phyloP scores from a whole-genome alignment of 2,329 filamentous ascomycete genomes.

The Monosporascus sp. region DNA sequence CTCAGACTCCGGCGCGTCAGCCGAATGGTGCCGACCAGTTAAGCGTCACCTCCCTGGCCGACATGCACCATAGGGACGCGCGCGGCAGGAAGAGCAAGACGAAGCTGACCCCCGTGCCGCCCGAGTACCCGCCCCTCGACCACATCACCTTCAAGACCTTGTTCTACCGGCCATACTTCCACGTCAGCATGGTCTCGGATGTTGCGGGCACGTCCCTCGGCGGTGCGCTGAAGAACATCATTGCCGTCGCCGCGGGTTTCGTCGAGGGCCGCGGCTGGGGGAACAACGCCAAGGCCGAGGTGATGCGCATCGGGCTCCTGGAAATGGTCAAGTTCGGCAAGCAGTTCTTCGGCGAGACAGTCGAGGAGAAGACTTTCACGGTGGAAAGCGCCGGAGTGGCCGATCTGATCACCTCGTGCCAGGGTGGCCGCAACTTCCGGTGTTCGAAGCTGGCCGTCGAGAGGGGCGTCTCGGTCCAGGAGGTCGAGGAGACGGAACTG shows the following conservation, averaged over 20 bases:
- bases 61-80: slow-evolving; percentile 63
- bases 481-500: slow-evolving; percentile 83
- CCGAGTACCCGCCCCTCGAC: slow-evolving; percentile 80
- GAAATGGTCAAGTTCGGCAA: slow-evolving; percentile 97
- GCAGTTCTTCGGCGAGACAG: slow-evolving; percentile 81
- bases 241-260: slow-evolving; percentile 90
- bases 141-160: slow-evolving; percentile 77
- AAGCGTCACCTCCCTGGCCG: slow-evolving; percentile 44
- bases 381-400: slow-evolving; percentile 93
- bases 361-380: slow-evolving; percentile 84
- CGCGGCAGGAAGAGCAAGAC: slow-evolving; percentile 63
- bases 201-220: slow-evolving; percentile 96
- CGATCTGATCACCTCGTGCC: slow-evolving; percentile 91
- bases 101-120: slow-evolving; percentile 68
- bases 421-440: slow-evolving; percentile 86
- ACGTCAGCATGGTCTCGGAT: slow-evolving; percentile 87
- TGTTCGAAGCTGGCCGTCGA: slow-evolving; percentile 86
- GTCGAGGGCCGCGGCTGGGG: slow-evolving; percentile 95
- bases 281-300: slow-evolving; percentile 96
- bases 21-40: slow-evolving; percentile 43
- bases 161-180: slow-evolving; percentile 96
- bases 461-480: slow-evolving; percentile 71
- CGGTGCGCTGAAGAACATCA: slow-evolving; percentile 94
- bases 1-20: slow-evolving; percentile 43
- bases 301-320: slow-evolving; percentile 92